These are phyloP conservation scores for Stagonosporopsis rhizophila DNA, from an alignment of 2,329 filamentous ascomycete species.

Conservation along the genomic window DNA sequence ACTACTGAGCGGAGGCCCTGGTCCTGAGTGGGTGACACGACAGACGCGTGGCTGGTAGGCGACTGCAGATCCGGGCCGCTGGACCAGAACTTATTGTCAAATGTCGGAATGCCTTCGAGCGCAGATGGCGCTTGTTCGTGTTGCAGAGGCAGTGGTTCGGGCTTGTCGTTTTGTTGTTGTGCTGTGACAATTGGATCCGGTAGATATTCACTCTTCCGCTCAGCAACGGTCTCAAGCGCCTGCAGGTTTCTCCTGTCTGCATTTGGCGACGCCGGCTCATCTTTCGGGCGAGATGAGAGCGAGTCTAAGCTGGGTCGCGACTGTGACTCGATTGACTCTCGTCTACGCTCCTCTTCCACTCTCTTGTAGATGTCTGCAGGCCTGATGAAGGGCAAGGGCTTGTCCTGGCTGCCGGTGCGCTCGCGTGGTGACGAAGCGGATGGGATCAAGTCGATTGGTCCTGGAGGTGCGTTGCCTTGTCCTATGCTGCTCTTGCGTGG, in stretches of 20 bases:
- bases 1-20: constrained; percentile 58
- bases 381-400: constrained; percentile 69
- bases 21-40: constrained; percentile 30
- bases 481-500: constrained; percentile 69
- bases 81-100: constrained; percentile 40
- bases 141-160: constrained; percentile 19
- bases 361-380: constrained; percentile 81
- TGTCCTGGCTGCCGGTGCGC: constrained; percentile 49
- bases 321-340: constrained; percentile 63
- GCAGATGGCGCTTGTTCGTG: constrained; percentile 19
- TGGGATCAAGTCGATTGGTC: constrained; percentile 11
- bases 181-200: constrained; percentile 49
- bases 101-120: constrained; percentile 31
- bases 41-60: constrained; percentile 21
- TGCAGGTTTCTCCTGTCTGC: constrained; percentile 32
- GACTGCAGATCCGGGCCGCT: constrained; percentile 22
- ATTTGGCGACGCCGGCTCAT: constrained; percentile 29
- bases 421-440: constrained; percentile 34
- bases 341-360: constrained; percentile 69
- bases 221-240: constrained; percentile 61
- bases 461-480: constrained; percentile 43
- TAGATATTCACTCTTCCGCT: constrained; percentile 66
- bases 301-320: constrained; percentile 65
- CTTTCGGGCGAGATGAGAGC: constrained; percentile 38
- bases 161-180: constrained; percentile 19